Base-by-base conservation (phyloP, 441 rosid species). In the Corymbia calophylla region DNA sequence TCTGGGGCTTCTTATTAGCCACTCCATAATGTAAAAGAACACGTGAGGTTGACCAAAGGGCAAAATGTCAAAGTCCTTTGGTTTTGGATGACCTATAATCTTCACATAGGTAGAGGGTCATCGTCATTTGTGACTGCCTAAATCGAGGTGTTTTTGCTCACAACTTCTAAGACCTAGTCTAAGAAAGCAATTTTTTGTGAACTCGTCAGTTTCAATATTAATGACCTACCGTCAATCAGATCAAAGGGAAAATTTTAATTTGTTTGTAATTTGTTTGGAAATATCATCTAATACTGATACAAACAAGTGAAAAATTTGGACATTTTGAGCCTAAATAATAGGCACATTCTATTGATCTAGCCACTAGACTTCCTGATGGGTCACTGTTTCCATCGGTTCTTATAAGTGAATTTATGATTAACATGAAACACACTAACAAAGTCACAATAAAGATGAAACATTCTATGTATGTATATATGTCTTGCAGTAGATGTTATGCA, bases 271-370 rank as follows among this genome's bases (percentile, higher is more conserved):
- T 29, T 62, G 18, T 12, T 18, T 60, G 0, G 4, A 62, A 9
- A 62, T 2, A 62, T 62, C 9, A 6, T 3, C 18, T 29, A 13
- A 29, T 62, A 62, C 32, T 29, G 6, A 29, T 62, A 62, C 15
- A 1, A 6, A 6, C 0, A 2, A 62, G 0, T 0, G 0, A 62
- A 62, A 29, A 6, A 2, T 29, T 62, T 62, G 29, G 18, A 62
- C 0, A 62, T 62, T 29, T 62, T 62, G 70, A 14, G 18, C 13
- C 3, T 62, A 29, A 29, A 62, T 62, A 6, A 62, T n/a, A 62
- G 1, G 17, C 32, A n/a, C 18, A 29, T 64, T 64, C 70, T n/a
- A 64, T 64, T 29, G 68, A 8, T n/a, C 35, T 64, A 29, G 16
- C 29, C 4, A 16, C 32, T 62, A 27, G 66, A 27, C 66, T 60